Evolutionary conservation across 331 rosid genomes (phyloP).

Genomic region (Arachis monticola): DNA sequence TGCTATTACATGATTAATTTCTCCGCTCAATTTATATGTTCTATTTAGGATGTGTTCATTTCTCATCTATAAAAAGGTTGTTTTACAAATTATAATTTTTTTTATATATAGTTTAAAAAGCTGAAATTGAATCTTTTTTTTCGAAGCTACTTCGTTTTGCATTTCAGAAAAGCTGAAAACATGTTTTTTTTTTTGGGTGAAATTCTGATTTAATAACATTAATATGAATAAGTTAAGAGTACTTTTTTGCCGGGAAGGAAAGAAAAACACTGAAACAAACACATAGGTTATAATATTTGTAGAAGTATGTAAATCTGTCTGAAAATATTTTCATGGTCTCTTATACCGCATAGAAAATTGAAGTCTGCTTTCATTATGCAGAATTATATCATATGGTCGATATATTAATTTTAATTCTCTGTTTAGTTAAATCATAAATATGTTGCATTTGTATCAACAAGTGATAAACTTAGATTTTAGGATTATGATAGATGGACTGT

Average conservation of each 20-base stretch:
- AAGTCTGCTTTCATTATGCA: background rate
- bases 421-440: background rate
- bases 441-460: slow-evolving; percentile 5
- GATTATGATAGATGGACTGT: slow-evolving; percentile 20
- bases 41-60: background rate
- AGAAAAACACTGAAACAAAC: too few species aligned
- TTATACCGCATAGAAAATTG: slow-evolving; percentile 12
- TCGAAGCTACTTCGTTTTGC: too few species aligned
- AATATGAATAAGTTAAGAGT: too few species aligned
- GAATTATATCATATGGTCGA: background rate
- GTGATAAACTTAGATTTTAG: slow-evolving; percentile 3
- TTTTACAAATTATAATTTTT: too few species aligned
- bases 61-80: too few species aligned
- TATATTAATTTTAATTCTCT: background rate
- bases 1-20: background rate
- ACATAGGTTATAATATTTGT: background rate
- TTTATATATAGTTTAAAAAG: too few species aligned
- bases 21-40: too few species aligned
- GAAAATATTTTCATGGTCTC: slow-evolving; percentile 24
- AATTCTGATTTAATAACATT: too few species aligned
- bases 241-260: too few species aligned
- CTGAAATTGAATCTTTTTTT: too few species aligned
- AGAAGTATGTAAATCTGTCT: background rate
- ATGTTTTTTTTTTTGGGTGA: too few species aligned
- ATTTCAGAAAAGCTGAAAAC: too few species aligned